A percentile compares a stretch with the other conserved stretches of the same genome.
Evolutionary conservation across 345 rosid species (phyloP).

Genomic region (Excoecaria agallocha): DNA sequence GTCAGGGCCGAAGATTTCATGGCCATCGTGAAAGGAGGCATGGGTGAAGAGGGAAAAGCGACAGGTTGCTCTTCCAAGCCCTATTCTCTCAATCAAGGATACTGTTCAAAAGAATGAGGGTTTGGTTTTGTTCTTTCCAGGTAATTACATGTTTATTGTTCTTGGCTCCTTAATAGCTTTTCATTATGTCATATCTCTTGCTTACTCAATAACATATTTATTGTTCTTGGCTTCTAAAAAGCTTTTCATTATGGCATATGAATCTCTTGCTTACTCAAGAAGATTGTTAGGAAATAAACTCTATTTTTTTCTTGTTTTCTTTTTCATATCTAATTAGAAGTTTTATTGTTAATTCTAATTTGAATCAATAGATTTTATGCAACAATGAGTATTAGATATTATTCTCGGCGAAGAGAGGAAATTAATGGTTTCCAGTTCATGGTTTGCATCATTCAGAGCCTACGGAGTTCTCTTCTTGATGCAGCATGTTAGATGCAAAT

Average conservation of each 20-base stretch:
- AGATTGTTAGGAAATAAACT: neutral
- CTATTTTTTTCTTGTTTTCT: neutral
- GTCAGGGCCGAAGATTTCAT: slow-evolving; percentile 73
- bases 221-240: no score
- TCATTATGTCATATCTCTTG: no score
- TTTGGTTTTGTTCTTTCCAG: slow-evolving; percentile 91
- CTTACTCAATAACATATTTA: no score
- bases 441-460: slow-evolving; percentile 1
- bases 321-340: neutral
- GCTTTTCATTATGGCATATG: neutral
- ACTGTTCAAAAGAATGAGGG: slow-evolving; percentile 67
- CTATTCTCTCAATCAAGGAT: slow-evolving; percentile 45
- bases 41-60: slow-evolving; percentile 79
- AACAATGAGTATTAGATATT: neutral
- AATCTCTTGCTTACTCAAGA: neutral
- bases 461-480: slow-evolving; percentile 8
- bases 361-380: slow-evolving; percentile 51
- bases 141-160: slow-evolving; percentile 30
- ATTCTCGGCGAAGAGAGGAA: neutral
- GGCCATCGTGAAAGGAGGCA: slow-evolving; percentile 74
- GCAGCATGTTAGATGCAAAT: neutral
- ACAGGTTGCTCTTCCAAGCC: slow-evolving; percentile 45
- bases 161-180: no score
- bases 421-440: neutral
- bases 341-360: slow-evolving; percentile 35